phyloP scores from a whole-genome alignment of 768 basidiomycete species.

The Russula foetens region DNA sequence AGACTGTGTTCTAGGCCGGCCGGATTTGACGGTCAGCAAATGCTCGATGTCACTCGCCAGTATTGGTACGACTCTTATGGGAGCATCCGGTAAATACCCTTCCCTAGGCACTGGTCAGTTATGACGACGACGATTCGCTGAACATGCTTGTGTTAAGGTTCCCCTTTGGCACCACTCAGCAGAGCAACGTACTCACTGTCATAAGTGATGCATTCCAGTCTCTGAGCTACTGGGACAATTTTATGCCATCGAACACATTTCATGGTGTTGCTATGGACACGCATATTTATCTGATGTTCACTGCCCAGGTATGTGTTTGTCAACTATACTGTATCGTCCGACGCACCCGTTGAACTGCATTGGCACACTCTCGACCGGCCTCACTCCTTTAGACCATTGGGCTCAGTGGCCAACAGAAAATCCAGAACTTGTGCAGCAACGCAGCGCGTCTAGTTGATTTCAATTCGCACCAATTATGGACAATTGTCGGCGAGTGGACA shows the following conservation, averaged over 20 bases:
- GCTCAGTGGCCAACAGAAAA: no score
- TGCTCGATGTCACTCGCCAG: slow-evolving; percentile 45
- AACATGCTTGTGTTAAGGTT: slow-evolving; percentile 1
- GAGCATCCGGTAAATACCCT: slow-evolving; percentile 48
- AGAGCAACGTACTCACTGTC: slow-evolving; percentile 52
- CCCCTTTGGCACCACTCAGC: slow-evolving; percentile 25
- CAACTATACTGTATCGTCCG: no score
- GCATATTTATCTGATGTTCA: slow-evolving; percentile 75
- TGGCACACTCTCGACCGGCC: no score
- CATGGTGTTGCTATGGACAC: slow-evolving; percentile 73
- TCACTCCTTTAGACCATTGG: no score
- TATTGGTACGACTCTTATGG: slow-evolving; percentile 75
- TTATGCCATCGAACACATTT: slow-evolving; percentile 41
- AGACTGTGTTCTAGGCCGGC: slow-evolving; percentile 45
- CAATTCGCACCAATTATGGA: slow-evolving; percentile 49
- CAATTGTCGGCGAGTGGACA: slow-evolving; percentile 84
- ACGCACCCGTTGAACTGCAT: no score
- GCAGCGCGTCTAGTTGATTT: slow-evolving; percentile 41
- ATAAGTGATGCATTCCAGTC: slow-evolving; percentile 78
- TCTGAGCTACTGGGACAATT: slow-evolving; percentile 60
- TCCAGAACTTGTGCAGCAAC: slow-evolving; percentile 46
- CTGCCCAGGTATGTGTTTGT: slow-evolving; percentile 35
- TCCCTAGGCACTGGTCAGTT: background rate
- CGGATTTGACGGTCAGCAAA: slow-evolving; percentile 46
- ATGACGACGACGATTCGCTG: slow-evolving; percentile 9